Evolutionary conservation across 2,329 filamentous ascomycete species (phyloP).

Genomic region (Beauveria caledonica): DNA sequence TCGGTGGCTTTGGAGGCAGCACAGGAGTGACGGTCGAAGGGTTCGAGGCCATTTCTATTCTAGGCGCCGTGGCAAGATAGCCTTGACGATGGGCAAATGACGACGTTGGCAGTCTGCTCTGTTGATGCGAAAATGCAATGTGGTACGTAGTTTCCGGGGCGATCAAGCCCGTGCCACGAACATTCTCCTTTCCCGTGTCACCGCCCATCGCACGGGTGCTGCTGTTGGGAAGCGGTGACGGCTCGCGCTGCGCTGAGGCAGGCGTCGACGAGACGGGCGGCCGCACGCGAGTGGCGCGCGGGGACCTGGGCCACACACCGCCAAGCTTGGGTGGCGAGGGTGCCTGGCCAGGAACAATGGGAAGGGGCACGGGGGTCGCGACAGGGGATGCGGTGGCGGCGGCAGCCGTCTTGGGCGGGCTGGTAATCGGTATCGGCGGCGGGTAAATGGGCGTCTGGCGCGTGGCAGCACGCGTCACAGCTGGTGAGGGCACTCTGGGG

Average conservation of each 20-base stretch:
- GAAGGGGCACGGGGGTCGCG: conserved; percentile 12
- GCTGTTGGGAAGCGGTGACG: conserved; percentile 6
- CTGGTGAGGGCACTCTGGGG: conserved; percentile 1
- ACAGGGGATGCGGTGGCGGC: conserved; percentile 1
- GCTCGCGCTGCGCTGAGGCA: neutral
- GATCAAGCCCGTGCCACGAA: conserved; percentile 28
- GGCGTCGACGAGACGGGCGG: conserved; percentile 15
- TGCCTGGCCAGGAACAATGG: conserved; percentile 10
- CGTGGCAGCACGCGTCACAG: conserved; percentile 19
- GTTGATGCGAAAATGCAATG: conserved; percentile 26
- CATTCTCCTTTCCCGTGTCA: conserved; percentile 18
- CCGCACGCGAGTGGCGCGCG: neutral
- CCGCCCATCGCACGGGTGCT: conserved; percentile 17
- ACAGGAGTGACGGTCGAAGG: conserved; percentile 25
- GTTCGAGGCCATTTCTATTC: conserved; percentile 20
- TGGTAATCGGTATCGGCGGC: conserved; percentile 19
- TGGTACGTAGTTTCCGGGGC: conserved; percentile 35
- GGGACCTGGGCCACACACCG: neutral
- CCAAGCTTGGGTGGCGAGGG: conserved; percentile 8
- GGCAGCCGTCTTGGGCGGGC: conserved; percentile 17
- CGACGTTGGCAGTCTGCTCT: conserved; percentile 19
- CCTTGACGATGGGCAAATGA: conserved; percentile 28
- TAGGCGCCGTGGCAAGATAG: conserved; percentile 24
- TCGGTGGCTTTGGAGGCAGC: conserved; percentile 27
- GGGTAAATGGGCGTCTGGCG: conserved; percentile 26